Evolutionary conservation across 441 rosid genomes (phyloP), one percentile per base, ranked within the genome.

Genomic region (Pelargonium exstipulatum): DNA sequence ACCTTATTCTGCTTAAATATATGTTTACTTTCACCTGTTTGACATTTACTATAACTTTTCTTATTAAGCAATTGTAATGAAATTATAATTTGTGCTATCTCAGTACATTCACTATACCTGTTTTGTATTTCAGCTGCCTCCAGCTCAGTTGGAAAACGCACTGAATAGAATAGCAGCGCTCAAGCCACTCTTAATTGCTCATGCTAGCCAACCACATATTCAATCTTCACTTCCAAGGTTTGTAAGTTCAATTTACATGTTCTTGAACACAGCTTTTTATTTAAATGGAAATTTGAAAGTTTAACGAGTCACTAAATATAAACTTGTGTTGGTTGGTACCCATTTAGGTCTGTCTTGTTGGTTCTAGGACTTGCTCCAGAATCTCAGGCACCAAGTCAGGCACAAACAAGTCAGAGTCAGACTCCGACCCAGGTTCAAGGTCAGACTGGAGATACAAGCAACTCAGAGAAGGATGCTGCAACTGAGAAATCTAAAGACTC

Each of bases 101-200:
- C 53, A 70, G 57, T 40, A 26, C n/a, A 20, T 20, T 20, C 1
- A 20, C 22, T 20, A 20, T 20, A 20, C 22, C 22, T 20, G 16
- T 64, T 45, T 45, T 71, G 40, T 71, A 65, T 72, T 77, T 69
- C 90, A 92, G 99, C 85, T 95, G 68, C 99, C 99, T 80, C 88
- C 99, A 17, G 90, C 91, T 20, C 99, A 92, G 77, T 81, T 95
- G 64, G 97, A 86, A 83, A 92, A 85, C 77, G 98, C 98, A 65
- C 80, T 95, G 85, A 86, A 86, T 76, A 87, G 87, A 76, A 83
- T 78, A 26, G 72, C 86, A 0, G 83, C 86, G 17, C 84, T 95
- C 57, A 90, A 82, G 79, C 92, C 92, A 80, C 97, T 97, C 69
- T 83, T 90, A 77, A 85, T 83, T 48, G 90, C 85, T 48, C 89